A percentile compares a stretch with the other conserved stretches of the same genome.
These are phyloP conservation scores for Neurospora tetrasperma DNA, from an alignment of 495 filamentous ascomycete genomes.

Conservation along the genomic window DNA sequence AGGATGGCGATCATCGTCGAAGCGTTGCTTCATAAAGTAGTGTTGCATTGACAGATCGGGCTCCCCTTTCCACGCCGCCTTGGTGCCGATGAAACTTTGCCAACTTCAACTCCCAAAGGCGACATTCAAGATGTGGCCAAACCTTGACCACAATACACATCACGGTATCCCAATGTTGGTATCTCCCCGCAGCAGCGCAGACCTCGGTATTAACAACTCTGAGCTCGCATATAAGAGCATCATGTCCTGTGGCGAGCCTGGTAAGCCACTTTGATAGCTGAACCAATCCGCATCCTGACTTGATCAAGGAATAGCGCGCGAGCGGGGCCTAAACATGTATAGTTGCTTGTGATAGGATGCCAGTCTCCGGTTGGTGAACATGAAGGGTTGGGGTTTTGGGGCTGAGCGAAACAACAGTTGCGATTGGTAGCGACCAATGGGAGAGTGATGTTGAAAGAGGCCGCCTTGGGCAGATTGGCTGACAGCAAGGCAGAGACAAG, in stretches of 20 bases:
- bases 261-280: background rate
- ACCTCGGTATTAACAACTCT: background rate
- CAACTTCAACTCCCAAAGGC: background rate
- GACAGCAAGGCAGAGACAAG: background rate
- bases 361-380: background rate
- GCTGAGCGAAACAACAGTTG: background rate
- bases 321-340: background rate
- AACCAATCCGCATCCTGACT: background rate
- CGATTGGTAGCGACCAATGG: background rate
- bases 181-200: background rate
- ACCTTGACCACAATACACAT: background rate
- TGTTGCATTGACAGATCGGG: background rate
- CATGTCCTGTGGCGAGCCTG: background rate
- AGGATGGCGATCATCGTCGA: background rate
- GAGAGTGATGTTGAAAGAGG: background rate
- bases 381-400: background rate
- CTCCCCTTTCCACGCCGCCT: background rate
- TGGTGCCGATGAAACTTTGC: background rate
- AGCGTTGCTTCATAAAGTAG: background rate
- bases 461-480: background rate
- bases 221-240: background rate
- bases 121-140: background rate
- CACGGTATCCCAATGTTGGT: background rate
- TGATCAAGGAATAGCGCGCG: background rate
- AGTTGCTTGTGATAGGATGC: background rate